Conservation (phyloP, 306 rosid genomes). For the Prunus mongolica region DNA sequence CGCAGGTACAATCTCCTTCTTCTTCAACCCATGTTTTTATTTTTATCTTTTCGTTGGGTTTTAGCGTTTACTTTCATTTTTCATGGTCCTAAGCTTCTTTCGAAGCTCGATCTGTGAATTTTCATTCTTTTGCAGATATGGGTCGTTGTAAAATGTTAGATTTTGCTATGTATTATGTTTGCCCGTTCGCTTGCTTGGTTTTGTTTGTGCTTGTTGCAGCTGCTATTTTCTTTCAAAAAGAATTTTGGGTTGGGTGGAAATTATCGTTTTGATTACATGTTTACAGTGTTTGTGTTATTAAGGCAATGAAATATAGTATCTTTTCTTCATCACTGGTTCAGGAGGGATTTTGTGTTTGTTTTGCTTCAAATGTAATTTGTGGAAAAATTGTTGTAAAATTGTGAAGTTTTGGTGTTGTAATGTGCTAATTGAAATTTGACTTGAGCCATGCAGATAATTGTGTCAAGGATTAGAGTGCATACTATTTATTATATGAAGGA, state of each 20-base stretch:
- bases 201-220: not conserved
- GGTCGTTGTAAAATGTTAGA: not conserved
- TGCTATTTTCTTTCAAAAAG: not conserved
- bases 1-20: slow-evolving; percentile 46
- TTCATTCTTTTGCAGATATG: not conserved
- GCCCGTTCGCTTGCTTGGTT: not conserved
- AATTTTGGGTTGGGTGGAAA: not conserved
- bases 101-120: slow-evolving; percentile 34
- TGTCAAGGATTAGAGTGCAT: not conserved
- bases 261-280: not conserved
- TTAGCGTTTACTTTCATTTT: slow-evolving; percentile 3
- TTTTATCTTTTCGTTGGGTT: not conserved
- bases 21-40: not conserved
- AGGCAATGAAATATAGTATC: not conserved
- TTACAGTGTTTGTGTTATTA: not conserved
- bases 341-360: not conserved
- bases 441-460: not conserved
- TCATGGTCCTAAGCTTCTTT: not conserved
- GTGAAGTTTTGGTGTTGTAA: not conserved
- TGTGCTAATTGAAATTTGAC: not conserved
- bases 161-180: not conserved
- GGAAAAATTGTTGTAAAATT: not conserved
- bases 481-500: not conserved
- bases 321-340: not conserved
- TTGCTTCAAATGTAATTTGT: not conserved